Percentiles rank a stretch among this genome's conserved stretches.
These are phyloP conservation scores for Roridomyces roridus DNA, from an alignment of 768 basidiomycete species.

Conservation along the genomic window DNA sequence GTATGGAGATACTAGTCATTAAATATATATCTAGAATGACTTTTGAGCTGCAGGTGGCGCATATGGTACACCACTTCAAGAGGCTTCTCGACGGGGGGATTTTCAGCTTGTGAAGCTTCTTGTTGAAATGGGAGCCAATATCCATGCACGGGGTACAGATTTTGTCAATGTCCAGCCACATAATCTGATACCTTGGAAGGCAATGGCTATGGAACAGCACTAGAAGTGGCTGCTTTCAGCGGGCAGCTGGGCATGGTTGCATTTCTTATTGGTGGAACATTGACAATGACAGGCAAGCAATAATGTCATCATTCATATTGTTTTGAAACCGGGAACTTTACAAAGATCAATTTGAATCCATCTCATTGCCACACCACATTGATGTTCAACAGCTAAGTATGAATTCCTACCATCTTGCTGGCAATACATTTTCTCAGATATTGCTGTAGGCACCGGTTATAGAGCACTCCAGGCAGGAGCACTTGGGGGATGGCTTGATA, in stretches of 20 bases:
- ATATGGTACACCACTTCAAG: too few relatives aligned
- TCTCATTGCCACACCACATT: not conserved
- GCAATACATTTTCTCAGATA: not conserved
- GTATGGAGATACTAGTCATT: too few relatives aligned
- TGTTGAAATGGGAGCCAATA: too few relatives aligned
- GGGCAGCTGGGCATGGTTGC: not conserved
- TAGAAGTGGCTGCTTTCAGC: not conserved
- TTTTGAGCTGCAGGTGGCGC: too few relatives aligned
- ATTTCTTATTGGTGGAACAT: not conserved
- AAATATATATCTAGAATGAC: too few relatives aligned
- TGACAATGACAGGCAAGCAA: not conserved
- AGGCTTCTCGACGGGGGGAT: too few relatives aligned
- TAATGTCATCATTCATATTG: not conserved
- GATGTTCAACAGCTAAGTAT: not conserved
- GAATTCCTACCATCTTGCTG: not conserved
- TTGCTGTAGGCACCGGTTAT: not conserved
- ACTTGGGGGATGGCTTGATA: not conserved
- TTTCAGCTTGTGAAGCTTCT: too few relatives aligned
- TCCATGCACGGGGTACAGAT: too few relatives aligned
- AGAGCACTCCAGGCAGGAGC: not conserved
- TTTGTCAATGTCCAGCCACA: too few relatives aligned
- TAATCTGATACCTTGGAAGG: too few relatives aligned
- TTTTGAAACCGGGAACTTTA: not conserved
- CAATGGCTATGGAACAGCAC: not conserved
- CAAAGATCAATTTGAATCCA: not conserved